Conservation (phyloP, 2,329 filamentous ascomycete genomes). For the Pseudocercospora fijiensis region DNA sequence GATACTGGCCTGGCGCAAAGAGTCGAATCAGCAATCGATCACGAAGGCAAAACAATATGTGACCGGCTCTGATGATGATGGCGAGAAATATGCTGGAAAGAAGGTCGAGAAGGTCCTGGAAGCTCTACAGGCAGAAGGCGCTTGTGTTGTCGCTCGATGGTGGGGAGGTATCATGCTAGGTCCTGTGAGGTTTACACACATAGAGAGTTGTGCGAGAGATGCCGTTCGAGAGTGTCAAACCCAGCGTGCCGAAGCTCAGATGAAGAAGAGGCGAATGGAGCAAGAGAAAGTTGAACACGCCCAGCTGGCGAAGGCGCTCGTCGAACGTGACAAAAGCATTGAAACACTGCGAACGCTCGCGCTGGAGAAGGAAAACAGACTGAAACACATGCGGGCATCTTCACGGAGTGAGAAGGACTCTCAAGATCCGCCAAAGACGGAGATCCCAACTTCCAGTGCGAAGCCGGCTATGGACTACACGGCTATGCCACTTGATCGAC, state of each 20-base stretch:
- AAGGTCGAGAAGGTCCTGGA: slow-evolving; percentile 50
- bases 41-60: slow-evolving; percentile 43
- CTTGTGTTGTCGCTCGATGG: slow-evolving; percentile 55
- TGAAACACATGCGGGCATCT: slow-evolving; percentile 28
- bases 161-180: slow-evolving; percentile 56
- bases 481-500: slow-evolving; percentile 42
- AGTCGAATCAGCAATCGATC: slow-evolving; percentile 49
- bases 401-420: slow-evolving; percentile 5
- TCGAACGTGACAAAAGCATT: slow-evolving; percentile 51
- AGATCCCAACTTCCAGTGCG: slow-evolving; percentile 6
- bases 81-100: slow-evolving; percentile 54
- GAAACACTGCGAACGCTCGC: slow-evolving; percentile 48
- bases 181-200: slow-evolving; percentile 54
- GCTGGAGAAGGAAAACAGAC: slow-evolving; percentile 45
- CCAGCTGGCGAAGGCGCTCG: slow-evolving; percentile 44
- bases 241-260: slow-evolving; percentile 31
- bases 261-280: slow-evolving; percentile 38
- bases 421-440: not conserved
- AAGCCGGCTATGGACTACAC: slow-evolving; percentile 42
- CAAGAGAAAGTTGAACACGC: slow-evolving; percentile 37
- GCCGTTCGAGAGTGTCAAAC: slow-evolving; percentile 48
- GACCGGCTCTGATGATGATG: slow-evolving; percentile 53
- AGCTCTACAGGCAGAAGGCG: slow-evolving; percentile 46
- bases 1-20: slow-evolving; percentile 53
- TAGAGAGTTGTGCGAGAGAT: slow-evolving; percentile 51